Percentiles rank a stretch among this genome's conserved stretches.
Conservation (phyloP, 306 rosid species). For the Fragaria vesca region DNA sequence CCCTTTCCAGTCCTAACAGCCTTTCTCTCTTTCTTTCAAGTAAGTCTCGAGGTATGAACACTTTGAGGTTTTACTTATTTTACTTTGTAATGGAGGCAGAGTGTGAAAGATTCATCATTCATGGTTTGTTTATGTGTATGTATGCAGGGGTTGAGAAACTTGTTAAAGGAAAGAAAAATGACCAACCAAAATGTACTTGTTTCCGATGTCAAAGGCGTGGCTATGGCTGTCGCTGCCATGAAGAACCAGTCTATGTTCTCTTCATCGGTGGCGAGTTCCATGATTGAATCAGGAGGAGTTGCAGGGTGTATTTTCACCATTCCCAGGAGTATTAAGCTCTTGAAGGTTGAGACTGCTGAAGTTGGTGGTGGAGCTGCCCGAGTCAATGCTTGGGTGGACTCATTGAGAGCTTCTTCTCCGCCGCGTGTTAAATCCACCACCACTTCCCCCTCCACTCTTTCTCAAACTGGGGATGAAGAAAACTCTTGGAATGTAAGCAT, state of each 20-base stretch:
- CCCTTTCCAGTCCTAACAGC: background rate
- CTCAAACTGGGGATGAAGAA: slow-evolving; percentile 40
- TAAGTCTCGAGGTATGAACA: slow-evolving; percentile 7
- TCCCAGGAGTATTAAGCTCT: slow-evolving; percentile 38
- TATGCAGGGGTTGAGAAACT: slow-evolving; percentile 10
- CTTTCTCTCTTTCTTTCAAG: background rate
- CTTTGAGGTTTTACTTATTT: background rate
- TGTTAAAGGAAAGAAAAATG: slow-evolving; percentile 32
- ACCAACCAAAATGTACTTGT: slow-evolving; percentile 63
- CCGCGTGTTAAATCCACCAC: slow-evolving; percentile 41
- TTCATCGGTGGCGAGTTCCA: slow-evolving; percentile 32
- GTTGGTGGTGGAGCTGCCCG: slow-evolving; percentile 33
- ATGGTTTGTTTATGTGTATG: slow-evolving; percentile 4
- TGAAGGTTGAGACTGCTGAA: slow-evolving; percentile 41
- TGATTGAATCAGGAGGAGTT: slow-evolving; percentile 38
- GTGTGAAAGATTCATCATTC: background rate
- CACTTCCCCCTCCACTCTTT: slow-evolving; percentile 6
- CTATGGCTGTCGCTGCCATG: slow-evolving; percentile 33
- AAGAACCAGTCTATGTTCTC: slow-evolving; percentile 34
- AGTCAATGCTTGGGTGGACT: slow-evolving; percentile 68
- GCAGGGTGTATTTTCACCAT: slow-evolving; percentile 35
- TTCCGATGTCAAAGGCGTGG: slow-evolving; percentile 43
- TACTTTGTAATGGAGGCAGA: background rate
- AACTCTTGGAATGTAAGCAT: slow-evolving; percentile 62
- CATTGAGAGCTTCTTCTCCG: slow-evolving; percentile 92